Evolutionary conservation across 176 grass and related monocot genomes (phyloP).

Genomic region (Carex littledalei): DNA sequence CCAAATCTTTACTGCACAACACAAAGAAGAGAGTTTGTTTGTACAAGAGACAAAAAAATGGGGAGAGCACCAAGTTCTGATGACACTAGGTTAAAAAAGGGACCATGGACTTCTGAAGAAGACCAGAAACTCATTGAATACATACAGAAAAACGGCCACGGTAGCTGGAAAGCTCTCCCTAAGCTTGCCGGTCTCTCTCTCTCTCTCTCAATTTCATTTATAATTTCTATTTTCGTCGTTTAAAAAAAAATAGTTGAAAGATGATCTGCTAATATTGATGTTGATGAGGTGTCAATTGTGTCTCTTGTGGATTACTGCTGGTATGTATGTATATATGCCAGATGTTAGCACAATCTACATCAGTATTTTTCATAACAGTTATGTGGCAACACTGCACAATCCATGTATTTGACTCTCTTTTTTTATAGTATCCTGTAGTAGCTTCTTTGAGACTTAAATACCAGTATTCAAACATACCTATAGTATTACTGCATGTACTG

Average conservation of each 20-base stretch:
- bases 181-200: slow-evolving; percentile 35
- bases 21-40: not conserved
- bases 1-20: not conserved
- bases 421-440: not conserved
- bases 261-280: not conserved
- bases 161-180: slow-evolving; percentile 35
- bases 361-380: not conserved
- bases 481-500: not conserved
- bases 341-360: not conserved
- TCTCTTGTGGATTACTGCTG: not conserved
- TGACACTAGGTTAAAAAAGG: slow-evolving; percentile 32
- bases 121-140: slow-evolving; percentile 28
- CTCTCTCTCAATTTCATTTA: not conserved
- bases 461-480: not conserved
- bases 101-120: slow-evolving; percentile 40
- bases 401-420: not conserved
- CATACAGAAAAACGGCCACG: slow-evolving; percentile 33
- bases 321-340: not conserved
- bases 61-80: slow-evolving; percentile 34
- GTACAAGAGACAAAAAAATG: slow-evolving; percentile 3
- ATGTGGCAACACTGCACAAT: not conserved
- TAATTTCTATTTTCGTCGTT: not conserved
- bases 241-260: not conserved
- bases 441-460: not conserved
- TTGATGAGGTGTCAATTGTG: not conserved